phyloP scores from a whole-genome alignment of 306 rosid genomes.

The Cicer judaicum region DNA sequence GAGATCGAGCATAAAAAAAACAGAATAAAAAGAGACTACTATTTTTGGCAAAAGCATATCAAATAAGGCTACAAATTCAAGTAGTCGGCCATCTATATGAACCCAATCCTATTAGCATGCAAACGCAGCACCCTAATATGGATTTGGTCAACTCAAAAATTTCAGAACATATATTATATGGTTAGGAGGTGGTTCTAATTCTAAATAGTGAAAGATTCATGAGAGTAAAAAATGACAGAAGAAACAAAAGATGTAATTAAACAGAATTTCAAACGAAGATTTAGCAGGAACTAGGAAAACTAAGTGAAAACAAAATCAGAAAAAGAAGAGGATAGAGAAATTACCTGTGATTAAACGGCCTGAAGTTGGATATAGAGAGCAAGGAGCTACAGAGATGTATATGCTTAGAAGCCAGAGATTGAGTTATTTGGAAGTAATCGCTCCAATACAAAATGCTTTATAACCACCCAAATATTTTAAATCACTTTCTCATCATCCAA shows the following conservation, averaged over 20 bases:
- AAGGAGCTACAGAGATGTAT: slow-evolving; percentile 4
- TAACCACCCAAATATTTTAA: background rate
- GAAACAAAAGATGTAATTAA: background rate
- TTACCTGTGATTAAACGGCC: background rate
- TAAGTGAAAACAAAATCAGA: background rate
- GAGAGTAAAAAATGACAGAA: background rate
- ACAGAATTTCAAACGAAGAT: background rate
- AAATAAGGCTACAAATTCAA: background rate
- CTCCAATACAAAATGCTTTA: background rate
- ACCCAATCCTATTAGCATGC: background rate
- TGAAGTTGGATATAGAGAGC: background rate
- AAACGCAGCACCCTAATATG: background rate
- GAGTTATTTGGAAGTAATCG: slow-evolving; percentile 1
- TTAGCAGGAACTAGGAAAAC: background rate
- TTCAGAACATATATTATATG: background rate
- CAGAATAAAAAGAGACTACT: background rate
- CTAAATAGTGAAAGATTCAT: background rate
- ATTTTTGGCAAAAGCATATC: background rate
- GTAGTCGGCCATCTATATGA: background rate
- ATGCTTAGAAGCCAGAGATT: background rate
- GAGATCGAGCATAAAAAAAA: too few species aligned
- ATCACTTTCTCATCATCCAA: slow-evolving; percentile 1
- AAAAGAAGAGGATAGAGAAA: background rate
- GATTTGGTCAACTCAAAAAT: background rate
- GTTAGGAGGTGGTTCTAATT: background rate